Base-by-base conservation (phyloP, 495 filamentous ascomycete species). In the Symbiotaphrina buchneri region DNA sequence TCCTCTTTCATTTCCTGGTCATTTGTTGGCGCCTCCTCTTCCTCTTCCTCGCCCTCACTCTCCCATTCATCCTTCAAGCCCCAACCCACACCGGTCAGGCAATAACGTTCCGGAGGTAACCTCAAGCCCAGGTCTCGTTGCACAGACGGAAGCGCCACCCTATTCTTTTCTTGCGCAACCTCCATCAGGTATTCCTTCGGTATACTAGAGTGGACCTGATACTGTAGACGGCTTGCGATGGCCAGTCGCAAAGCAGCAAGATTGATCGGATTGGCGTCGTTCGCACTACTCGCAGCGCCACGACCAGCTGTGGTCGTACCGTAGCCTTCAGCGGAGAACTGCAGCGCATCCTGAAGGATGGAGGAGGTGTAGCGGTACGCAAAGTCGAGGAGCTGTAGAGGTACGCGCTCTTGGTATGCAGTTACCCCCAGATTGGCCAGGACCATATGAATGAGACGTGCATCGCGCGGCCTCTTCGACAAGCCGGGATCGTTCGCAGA, bases 351-450 rank as follows among this genome's bases (percentile, higher is more conserved):
- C 26, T 17, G 24, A 10, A 59, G 51, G 0, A 59, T 52, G 24
- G 52, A 52, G 22, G 58, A 56, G 4, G 65, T 67, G 51, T 71
- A 74, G 27, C 85, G 77, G 65, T 97, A 97, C 13, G 87, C 84
- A 49, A 95, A 93, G 52, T 97, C 87, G 47, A 97, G 70, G 24
- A 97, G 74, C 40, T 92, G 78, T 2, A 94, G 66, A 0, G 87
- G 85, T 1, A 97, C 83, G 36, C 87, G 81, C 44, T 82, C 79
- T 55, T 93, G 81, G 61, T 90, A 97, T 18, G 75, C 61, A 8
- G 72, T 76, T 3, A 94, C 82, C 41, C 85, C 84, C 30, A 87
- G 72, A 1, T 71, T 72, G 30, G 78, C 70, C 22, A 97, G 76
- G 27, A 95, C 66, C 36, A 94, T 72, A 49, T 97, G 85, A 41